Conservation (phyloP, 306 rosid species). For the Dryas octopetala region DNA sequence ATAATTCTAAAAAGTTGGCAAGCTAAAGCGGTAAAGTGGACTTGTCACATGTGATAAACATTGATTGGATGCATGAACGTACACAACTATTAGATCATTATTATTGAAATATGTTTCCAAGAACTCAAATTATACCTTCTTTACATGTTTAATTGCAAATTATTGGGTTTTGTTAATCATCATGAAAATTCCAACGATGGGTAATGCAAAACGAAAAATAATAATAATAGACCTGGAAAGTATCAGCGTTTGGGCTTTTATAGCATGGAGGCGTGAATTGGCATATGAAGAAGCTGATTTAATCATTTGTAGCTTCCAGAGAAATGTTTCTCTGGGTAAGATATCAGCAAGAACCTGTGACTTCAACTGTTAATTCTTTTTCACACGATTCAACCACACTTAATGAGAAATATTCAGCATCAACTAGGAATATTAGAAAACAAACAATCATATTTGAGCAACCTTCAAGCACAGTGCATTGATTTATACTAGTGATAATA, state of each 20-base stretch:
- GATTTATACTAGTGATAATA: too few relatives aligned
- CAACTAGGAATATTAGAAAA: constrained; percentile 7
- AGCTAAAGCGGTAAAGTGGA: constrained; percentile 11
- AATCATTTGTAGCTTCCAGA: constrained; percentile 79
- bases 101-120: too few relatives aligned
- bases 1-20: constrained; percentile 17
- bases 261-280: constrained; percentile 70
- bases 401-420: constrained; percentile 18
- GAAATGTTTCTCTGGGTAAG: constrained; percentile 75
- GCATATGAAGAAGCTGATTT: constrained; percentile 66
- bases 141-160: background rate
- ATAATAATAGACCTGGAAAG: constrained; percentile 64
- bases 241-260: constrained; percentile 74
- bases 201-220: background rate
- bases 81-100: background rate
- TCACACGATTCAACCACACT: constrained; percentile 27
- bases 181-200: background rate
- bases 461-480: background rate
- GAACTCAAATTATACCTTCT: too few relatives aligned
- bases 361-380: constrained; percentile 27
- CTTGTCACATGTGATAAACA: background rate
- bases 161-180: too few relatives aligned
- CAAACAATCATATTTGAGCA: background rate
- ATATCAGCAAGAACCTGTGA: constrained; percentile 73
- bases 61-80: background rate